A percentile compares a stretch with the other conserved stretches of the same genome.
Evolutionary conservation across 192 early-diverging fungal species (phyloP).

Genomic region (Linnemannia schmuckeri): DNA sequence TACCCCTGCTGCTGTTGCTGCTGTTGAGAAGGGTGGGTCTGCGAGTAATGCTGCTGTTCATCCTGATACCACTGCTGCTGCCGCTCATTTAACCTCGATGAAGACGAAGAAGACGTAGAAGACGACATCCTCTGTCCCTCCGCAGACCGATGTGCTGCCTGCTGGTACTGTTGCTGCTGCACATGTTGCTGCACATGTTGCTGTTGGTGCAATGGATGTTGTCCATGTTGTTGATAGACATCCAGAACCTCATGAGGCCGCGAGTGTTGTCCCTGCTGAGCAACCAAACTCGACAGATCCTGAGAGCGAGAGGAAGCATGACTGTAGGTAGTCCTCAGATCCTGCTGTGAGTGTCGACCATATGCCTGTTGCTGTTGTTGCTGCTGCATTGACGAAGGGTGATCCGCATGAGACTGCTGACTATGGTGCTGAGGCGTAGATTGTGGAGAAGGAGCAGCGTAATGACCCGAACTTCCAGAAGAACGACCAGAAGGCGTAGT

Average conservation of each 20-base stretch:
- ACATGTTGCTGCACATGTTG: background rate
- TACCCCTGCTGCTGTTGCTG: slow-evolving; percentile 16
- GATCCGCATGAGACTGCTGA: slow-evolving; percentile 9
- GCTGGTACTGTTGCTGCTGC: slow-evolving; percentile 19
- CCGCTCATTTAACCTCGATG: slow-evolving; percentile 7
- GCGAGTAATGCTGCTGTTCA: slow-evolving; percentile 15
- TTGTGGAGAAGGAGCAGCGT: slow-evolving; percentile 1
- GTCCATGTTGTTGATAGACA: slow-evolving; percentile 7
- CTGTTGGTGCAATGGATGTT: slow-evolving; percentile 8
- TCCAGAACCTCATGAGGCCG: slow-evolving; percentile 14
- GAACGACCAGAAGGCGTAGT: background rate
- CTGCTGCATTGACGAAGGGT: slow-evolving; percentile 6
- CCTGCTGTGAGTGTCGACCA: slow-evolving; percentile 22
- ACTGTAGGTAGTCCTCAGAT: slow-evolving; percentile 12
- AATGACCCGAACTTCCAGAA: background rate
- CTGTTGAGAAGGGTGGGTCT: slow-evolving; percentile 1
- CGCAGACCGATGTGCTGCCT: background rate
- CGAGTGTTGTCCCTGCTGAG: slow-evolving; percentile 16
- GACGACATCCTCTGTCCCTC: background rate
- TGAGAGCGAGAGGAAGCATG: slow-evolving; percentile 27
- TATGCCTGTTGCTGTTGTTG: slow-evolving; percentile 12
- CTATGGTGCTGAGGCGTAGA: background rate
- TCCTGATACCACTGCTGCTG: slow-evolving; percentile 32
- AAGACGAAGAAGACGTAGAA: background rate
- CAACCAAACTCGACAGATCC: slow-evolving; percentile 20